Base-by-base conservation (phyloP, 306 rosid species). In the Senna tora region DNA sequence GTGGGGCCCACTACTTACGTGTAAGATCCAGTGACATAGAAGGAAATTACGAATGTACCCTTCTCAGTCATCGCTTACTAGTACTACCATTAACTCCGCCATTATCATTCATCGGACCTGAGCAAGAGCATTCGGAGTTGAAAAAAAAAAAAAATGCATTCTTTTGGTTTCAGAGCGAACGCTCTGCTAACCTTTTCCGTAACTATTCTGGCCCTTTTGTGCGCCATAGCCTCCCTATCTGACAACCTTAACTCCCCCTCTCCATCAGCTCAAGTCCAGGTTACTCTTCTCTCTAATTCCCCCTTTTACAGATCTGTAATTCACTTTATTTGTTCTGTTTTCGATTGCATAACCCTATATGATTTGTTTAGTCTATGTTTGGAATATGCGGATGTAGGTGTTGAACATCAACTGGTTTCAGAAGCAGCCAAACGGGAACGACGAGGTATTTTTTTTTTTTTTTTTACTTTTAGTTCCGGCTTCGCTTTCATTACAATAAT, bases 341-440 rank as follows among this genome's bases (percentile, higher is more conserved):
- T 41, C 5, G 10, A 32, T 63, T 62, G 4, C 8, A 15, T 16
- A 55, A 68, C 73, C 63, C 73, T 17, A 12, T 67, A 36, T 65
- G 74, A 43, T 68, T 75, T 75, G 20, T 42, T 72, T 50, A 9
- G 41, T 20, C 11, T 54, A 7, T 53, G 1, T 22, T 22, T 13
- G 53, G 14, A 53, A 11, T 54, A 3, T 58, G 9, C 62, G 15
- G 17, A 73, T 63, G 17, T 42, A 89, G 99, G 97, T 91, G 1
- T 65, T 86, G 88, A 87, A 87, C 42, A 84, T 89, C 56, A 87
- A 89, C 73, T 86, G 96, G 99, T 91, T 91, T 62, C 95, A 86
- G 86, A 89, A 89, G 88, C 99, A 94, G 83, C 91, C 91, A 12
- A 82, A 84, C 67, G 96, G 96, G 75, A 86, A 94, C 49, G 97